These are phyloP conservation scores for Candida hispaniensis DNA, from an alignment of 805 yeast genomes.

Conservation along the genomic window DNA sequence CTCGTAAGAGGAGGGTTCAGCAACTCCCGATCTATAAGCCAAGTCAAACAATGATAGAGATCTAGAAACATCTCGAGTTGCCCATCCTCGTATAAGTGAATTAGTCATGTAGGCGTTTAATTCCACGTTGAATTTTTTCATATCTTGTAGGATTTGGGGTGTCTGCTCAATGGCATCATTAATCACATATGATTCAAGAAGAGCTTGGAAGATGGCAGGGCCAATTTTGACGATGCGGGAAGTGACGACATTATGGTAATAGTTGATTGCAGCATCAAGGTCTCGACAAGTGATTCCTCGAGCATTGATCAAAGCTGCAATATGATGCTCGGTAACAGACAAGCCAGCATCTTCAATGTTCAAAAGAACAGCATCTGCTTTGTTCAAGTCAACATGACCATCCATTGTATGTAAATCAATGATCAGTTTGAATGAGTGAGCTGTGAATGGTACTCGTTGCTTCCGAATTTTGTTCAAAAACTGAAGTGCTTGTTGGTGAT, in stretches of 20 bases:
- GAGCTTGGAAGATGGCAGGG: constrained; percentile 31
- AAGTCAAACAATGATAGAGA: constrained; percentile 26
- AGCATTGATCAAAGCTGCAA: constrained; percentile 31
- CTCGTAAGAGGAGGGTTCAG: constrained; percentile 31
- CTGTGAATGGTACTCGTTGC: constrained; percentile 27
- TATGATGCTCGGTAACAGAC: constrained; percentile 28
- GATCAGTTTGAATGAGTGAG: constrained; percentile 33
- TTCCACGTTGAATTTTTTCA: constrained; percentile 27
- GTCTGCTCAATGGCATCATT: constrained; percentile 28
- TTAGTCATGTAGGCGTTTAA: constrained; percentile 29
- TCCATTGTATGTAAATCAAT: constrained; percentile 30
- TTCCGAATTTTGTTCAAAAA: constrained; percentile 25
- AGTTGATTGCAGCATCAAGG: constrained; percentile 28
- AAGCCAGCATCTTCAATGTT: constrained; percentile 27
- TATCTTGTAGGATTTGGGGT: constrained; percentile 26
- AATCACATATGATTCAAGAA: constrained; percentile 32
- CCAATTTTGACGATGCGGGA: constrained; percentile 30
- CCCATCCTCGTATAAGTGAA: constrained; percentile 30
- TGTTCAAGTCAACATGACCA: constrained; percentile 27
- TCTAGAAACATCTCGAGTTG: constrained; percentile 23
- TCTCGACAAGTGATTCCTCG: constrained; percentile 31
- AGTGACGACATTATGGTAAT: constrained; percentile 27
- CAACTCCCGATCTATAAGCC: constrained; percentile 19
- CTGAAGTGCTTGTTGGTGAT: constrained; percentile 28
- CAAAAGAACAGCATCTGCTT: constrained; percentile 30